phyloP scores from a whole-genome alignment of 345 rosid species.

The Eucalyptus virginea region DNA sequence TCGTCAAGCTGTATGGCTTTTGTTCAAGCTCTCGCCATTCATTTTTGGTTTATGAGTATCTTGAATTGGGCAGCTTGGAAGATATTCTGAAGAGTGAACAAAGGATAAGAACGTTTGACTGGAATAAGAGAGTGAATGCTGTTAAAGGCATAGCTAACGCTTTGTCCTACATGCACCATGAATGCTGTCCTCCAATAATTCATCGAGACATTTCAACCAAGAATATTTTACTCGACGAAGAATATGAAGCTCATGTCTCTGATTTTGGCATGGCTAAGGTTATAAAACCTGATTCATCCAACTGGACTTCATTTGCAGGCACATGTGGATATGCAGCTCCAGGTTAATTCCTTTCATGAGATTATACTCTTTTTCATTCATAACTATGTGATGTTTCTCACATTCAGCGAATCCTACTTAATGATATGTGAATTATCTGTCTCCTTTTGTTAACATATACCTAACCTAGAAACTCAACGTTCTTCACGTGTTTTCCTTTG shows the following conservation, averaged over 20 bases:
- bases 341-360: not conserved
- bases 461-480: not conserved
- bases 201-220: not conserved
- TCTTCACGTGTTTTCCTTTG: not conserved
- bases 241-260: not conserved
- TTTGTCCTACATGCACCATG: not conserved
- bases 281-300: not conserved
- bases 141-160: not conserved
- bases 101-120: not conserved
- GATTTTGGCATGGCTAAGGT: not conserved
- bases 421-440: not conserved
- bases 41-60: constrained; percentile 21
- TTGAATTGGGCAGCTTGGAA: constrained; percentile 9
- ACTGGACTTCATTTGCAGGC: not conserved
- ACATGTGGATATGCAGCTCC: not conserved
- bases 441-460: not conserved
- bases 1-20: constrained; percentile 16
- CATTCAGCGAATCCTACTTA: not conserved
- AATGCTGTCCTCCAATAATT: not conserved
- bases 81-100: not conserved
- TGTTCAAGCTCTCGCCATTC: constrained; percentile 5
- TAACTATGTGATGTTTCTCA: not conserved
- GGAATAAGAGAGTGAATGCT: constrained; percentile 1
- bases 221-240: not conserved
- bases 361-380: not conserved